Conservation (phyloP, 1,284 basidiomycete species). For the Ustilago nuda region DNA sequence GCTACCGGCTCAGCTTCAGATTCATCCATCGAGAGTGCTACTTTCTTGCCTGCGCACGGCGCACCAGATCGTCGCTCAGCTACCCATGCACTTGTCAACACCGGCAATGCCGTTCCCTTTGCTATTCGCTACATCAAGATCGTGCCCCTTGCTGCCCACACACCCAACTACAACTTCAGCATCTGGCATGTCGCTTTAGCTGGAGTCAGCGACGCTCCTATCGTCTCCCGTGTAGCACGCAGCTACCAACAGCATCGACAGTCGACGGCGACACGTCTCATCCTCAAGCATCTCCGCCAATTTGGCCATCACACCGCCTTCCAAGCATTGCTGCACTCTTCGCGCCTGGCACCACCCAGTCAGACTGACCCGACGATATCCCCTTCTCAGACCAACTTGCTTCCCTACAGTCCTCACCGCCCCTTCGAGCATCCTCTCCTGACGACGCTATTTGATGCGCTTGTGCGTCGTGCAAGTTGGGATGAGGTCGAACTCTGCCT, state of each 20-base stretch:
- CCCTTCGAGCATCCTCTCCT: constrained; percentile 78
- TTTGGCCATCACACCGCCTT: constrained; percentile 79
- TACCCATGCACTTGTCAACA: constrained; percentile 39
- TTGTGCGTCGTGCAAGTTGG: constrained; percentile 79
- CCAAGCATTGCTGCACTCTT: constrained; percentile 53
- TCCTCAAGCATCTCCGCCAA: constrained; percentile 81
- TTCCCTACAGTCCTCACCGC: constrained; percentile 44
- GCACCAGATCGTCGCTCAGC: constrained; percentile 44
- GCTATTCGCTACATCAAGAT: constrained; percentile 65
- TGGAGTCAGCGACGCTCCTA: constrained; percentile 55
- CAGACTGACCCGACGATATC: constrained; percentile 4
- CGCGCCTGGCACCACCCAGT: constrained; percentile 30
- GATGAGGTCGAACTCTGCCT: constrained; percentile 73
- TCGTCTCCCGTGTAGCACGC: constrained; percentile 45
- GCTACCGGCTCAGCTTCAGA: constrained; percentile 45
- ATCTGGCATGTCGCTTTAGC: constrained; percentile 68
- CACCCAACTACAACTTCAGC: constrained; percentile 68
- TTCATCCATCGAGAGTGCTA: constrained; percentile 34
- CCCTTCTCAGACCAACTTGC: constrained; percentile 11
- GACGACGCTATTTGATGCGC: constrained; percentile 76
- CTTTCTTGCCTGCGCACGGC: constrained; percentile 35
- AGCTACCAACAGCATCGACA: constrained; percentile 62
- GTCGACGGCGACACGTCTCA: constrained; percentile 57
- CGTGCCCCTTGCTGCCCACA: constrained; percentile 67
- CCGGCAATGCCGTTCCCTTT: constrained; percentile 52